A percentile compares a stretch with the other conserved stretches of the same genome.
Evolutionary conservation across 208 protist species (phyloP).

Genomic region (Trypanosoma lewisi): DNA sequence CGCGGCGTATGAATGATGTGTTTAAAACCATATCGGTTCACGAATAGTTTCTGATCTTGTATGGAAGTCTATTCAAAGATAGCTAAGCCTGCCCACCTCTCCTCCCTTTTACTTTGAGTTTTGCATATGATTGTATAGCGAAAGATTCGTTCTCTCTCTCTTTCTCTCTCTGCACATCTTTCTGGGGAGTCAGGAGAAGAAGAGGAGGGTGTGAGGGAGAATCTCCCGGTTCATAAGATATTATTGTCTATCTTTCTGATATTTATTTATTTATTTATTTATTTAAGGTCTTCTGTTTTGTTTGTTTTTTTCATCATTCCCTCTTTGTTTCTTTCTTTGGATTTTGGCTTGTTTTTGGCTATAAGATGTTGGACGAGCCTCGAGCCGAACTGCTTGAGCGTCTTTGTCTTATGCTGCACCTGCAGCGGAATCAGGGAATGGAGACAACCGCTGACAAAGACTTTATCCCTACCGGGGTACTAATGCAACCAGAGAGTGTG

Average conservation of each 20-base stretch:
- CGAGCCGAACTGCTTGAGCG: background rate
- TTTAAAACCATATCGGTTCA: constrained; percentile 14
- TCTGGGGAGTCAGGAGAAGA: no score
- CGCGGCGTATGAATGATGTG: constrained; percentile 52
- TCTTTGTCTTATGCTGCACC: constrained; percentile 9
- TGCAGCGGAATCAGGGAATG: background rate
- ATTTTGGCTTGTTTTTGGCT: background rate
- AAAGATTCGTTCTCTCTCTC: background rate
- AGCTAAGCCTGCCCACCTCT: no score
- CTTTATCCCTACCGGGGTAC: background rate
- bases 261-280: background rate
- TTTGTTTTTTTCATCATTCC: background rate
- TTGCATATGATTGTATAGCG: background rate
- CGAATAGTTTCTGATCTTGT: background rate
- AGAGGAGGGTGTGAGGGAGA: no score
- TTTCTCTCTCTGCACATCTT: background rate
- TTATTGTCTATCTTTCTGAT: no score
- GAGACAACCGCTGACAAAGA: background rate
- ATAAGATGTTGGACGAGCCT: background rate
- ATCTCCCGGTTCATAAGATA: no score
- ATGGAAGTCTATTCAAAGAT: no score
- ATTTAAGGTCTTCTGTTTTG: constrained; percentile 1
- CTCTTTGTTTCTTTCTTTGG: no score
- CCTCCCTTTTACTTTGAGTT: constrained; percentile 6
- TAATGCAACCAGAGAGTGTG: constrained; percentile 19